These are phyloP conservation scores for Naganishia onofrii DNA, from an alignment of 768 basidiomycete genomes.

Conservation along the genomic window DNA sequence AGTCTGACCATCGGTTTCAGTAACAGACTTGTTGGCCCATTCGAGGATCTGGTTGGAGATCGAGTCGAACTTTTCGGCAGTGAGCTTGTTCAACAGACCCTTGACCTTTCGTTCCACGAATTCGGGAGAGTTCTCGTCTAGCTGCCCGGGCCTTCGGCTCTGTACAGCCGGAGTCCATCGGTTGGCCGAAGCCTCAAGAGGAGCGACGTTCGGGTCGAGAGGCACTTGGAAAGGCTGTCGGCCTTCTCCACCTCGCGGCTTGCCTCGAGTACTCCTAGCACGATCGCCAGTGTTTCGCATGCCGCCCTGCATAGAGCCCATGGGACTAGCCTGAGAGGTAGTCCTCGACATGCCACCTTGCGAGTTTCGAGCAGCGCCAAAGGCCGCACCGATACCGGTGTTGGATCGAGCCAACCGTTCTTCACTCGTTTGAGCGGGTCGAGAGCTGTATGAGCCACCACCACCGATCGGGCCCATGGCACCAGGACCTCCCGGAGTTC, in stretches of 20 bases:
- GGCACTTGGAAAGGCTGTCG: conserved; percentile 40
- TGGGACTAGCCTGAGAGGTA: conserved; percentile 56
- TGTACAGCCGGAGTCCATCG: conserved; percentile 67
- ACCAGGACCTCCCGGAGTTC: conserved; percentile 35
- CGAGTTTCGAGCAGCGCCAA: conserved; percentile 36
- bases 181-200: conserved; percentile 74
- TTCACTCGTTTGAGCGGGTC: conserved; percentile 40
- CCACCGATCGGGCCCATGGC: conserved; percentile 40
- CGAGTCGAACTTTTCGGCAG: conserved; percentile 92
- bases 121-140: conserved; percentile 71
- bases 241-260: conserved; percentile 65
- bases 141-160: conserved; percentile 47
- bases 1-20: conserved; percentile 88
- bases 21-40: conserved; percentile 91
- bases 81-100: conserved; percentile 85
- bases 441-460: conserved; percentile 18
- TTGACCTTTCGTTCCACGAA: conserved; percentile 91
- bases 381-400: conserved; percentile 40
- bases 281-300: conserved; percentile 46
- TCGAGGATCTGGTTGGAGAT: conserved; percentile 91
- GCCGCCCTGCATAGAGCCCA: conserved; percentile 27
- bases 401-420: conserved; percentile 36
- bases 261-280: conserved; percentile 79
- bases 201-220: conserved; percentile 65
- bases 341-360: conserved; percentile 63